Evolutionary conservation across 345 rosid species (phyloP).

Genomic region (Linum tenue): DNA sequence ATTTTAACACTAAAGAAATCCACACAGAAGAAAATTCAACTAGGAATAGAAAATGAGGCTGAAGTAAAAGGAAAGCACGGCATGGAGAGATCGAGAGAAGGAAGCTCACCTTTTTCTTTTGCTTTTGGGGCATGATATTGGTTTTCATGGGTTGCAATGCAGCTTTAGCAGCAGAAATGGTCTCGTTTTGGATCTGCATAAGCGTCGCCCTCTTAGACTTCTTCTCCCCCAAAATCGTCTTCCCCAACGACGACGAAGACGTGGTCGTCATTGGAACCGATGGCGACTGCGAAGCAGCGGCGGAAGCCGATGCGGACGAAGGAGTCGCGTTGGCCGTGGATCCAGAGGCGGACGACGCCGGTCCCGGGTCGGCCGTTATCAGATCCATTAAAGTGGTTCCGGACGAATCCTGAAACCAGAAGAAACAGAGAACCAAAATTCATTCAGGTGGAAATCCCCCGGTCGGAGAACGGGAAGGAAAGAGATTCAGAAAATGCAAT

Average conservation of each 20-base stretch:
- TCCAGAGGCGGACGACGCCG: slow-evolving; percentile 23
- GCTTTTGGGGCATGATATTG: slow-evolving; percentile 66
- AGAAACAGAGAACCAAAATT: background rate
- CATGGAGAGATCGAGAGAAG: background rate
- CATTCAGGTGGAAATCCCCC: background rate
- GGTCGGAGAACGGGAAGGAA: background rate
- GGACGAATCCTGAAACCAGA: slow-evolving; percentile 52
- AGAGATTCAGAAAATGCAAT: background rate
- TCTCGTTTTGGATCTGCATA: slow-evolving; percentile 89
- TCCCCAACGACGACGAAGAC: slow-evolving; percentile 14
- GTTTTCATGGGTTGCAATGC: slow-evolving; percentile 53
- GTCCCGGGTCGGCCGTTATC: slow-evolving; percentile 77
- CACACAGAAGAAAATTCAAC: background rate
- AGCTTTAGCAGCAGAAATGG: slow-evolving; percentile 85
- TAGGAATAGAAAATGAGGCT: too few species aligned
- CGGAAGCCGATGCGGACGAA: slow-evolving; percentile 15
- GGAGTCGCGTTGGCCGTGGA: slow-evolving; percentile 23
- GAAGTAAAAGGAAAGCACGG: background rate
- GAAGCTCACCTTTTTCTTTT: slow-evolving; percentile 45
- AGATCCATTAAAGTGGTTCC: slow-evolving; percentile 97
- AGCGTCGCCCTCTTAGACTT: slow-evolving; percentile 73
- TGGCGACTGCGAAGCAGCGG: slow-evolving; percentile 18
- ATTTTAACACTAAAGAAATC: background rate
- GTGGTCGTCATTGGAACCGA: slow-evolving; percentile 20
- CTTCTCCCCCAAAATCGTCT: slow-evolving; percentile 55